Evolutionary conservation across 2,329 filamentous ascomycete species (phyloP).

Genomic region (Ophiostoma triangulosporum): DNA sequence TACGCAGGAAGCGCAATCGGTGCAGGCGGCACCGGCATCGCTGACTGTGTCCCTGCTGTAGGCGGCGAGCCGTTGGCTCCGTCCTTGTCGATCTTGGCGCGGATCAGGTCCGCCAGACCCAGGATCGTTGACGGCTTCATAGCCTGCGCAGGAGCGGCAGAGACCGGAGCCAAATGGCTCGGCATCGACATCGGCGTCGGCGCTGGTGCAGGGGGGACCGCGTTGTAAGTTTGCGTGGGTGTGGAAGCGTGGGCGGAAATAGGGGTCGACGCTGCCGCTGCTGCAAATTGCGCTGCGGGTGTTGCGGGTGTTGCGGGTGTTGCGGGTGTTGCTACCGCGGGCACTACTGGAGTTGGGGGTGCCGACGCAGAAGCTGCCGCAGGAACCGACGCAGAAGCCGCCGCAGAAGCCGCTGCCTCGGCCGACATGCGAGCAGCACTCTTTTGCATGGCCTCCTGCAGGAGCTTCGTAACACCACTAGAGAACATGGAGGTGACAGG

Average conservation of each 20-base stretch:
- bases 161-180: background rate
- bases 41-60: background rate
- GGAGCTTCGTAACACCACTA: conserved; percentile 13
- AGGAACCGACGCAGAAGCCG: background rate
- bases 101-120: conserved; percentile 17
- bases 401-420: background rate
- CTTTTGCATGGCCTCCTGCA: conserved; percentile 15
- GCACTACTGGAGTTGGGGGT: background rate
- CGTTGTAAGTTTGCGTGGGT: background rate
- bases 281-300: no score
- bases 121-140: conserved; percentile 1
- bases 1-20: background rate
- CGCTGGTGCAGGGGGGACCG: background rate
- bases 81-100: conserved; percentile 15
- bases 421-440: conserved; percentile 2
- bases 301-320: no score
- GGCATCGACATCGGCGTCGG: background rate
- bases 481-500: background rate
- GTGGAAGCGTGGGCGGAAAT: background rate
- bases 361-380: background rate
- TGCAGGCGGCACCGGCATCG: background rate
- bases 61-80: conserved; percentile 1
- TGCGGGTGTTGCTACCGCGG: no score
- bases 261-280: background rate
- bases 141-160: background rate